Evolutionary conservation across 441 rosid genomes (phyloP).

Genomic region (Eutrema salsugineum): DNA sequence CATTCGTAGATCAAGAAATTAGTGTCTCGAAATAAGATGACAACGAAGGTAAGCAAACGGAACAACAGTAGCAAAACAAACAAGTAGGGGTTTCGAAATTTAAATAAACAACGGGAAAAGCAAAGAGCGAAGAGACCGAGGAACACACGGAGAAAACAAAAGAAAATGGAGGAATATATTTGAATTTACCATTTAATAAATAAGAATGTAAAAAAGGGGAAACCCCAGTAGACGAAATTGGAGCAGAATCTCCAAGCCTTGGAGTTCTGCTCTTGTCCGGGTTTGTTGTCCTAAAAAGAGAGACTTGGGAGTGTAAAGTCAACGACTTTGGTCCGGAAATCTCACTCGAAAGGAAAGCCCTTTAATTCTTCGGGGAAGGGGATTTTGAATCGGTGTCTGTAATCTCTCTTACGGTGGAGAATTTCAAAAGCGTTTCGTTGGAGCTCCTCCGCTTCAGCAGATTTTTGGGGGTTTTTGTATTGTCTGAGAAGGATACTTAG

Average conservation of each 20-base stretch:
- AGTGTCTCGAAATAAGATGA: background rate
- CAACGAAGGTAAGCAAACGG: background rate
- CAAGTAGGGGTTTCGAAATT: background rate
- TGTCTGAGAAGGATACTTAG: constrained; percentile 12
- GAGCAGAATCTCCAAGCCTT: constrained; percentile 11
- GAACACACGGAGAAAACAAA: background rate
- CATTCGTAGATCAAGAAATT: background rate
- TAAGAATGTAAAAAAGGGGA: background rate
- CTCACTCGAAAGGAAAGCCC: background rate
- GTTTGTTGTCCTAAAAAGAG: background rate
- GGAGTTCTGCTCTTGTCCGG: too few relatives aligned
- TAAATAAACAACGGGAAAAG: background rate
- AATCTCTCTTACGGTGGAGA: background rate
- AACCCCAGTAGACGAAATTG: background rate
- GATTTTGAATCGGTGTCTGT: background rate
- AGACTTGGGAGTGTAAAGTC: constrained; percentile 16
- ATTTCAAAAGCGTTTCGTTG: constrained; percentile 18
- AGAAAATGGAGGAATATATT: background rate
- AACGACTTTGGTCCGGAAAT: background rate
- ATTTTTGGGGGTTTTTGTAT: background rate
- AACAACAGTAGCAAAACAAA: background rate
- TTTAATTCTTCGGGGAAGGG: background rate
- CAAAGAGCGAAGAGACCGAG: background rate
- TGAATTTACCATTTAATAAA: constrained; percentile 16
- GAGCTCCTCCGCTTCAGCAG: background rate